phyloP scores from a whole-genome alignment of 805 yeast species.

The Alloascoidea hylecoeti region DNA sequence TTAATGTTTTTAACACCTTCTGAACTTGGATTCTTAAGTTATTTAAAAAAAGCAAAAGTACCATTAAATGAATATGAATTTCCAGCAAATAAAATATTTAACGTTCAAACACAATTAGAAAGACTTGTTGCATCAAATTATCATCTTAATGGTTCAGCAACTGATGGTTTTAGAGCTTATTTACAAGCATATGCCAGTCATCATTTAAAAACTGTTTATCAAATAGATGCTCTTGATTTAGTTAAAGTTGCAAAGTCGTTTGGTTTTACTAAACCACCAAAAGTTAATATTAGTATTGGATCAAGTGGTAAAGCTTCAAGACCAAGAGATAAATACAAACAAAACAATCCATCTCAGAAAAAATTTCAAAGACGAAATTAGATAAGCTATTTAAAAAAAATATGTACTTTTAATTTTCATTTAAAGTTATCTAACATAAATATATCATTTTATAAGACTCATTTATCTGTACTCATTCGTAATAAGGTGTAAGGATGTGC shows the following conservation, averaged over 20 bases:
- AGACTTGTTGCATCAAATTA: slow-evolving; percentile 85
- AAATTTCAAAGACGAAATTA: no score
- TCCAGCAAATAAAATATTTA: slow-evolving; percentile 88
- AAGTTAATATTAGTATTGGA: slow-evolving; percentile 91
- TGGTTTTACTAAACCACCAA: slow-evolving; percentile 80
- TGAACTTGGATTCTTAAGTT: slow-evolving; percentile 89
- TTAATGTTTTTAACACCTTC: slow-evolving; percentile 90
- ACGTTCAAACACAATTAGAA: slow-evolving; percentile 87
- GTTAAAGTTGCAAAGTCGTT: slow-evolving; percentile 91
- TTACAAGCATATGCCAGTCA: slow-evolving; percentile 96
- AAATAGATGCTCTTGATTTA: slow-evolving; percentile 86
- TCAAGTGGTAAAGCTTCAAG: slow-evolving; percentile 59
- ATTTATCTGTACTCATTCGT: no score
- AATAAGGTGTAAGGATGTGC: no score
- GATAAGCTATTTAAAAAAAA: no score
- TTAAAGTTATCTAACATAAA: no score
- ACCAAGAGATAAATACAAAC: slow-evolving; percentile 6
- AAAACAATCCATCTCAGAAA: slow-evolving; percentile 7
- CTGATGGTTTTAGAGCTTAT: slow-evolving; percentile 94
- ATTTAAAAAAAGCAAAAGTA: slow-evolving; percentile 91
- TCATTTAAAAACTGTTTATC: slow-evolving; percentile 90
- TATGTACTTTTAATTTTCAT: no score
- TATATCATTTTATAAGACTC: no score
- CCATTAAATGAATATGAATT: slow-evolving; percentile 96
- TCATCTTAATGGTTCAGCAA: slow-evolving; percentile 81